phyloP scores from a whole-genome alignment of 306 rosid genomes.

The Sphenostylis stenocarpa region DNA sequence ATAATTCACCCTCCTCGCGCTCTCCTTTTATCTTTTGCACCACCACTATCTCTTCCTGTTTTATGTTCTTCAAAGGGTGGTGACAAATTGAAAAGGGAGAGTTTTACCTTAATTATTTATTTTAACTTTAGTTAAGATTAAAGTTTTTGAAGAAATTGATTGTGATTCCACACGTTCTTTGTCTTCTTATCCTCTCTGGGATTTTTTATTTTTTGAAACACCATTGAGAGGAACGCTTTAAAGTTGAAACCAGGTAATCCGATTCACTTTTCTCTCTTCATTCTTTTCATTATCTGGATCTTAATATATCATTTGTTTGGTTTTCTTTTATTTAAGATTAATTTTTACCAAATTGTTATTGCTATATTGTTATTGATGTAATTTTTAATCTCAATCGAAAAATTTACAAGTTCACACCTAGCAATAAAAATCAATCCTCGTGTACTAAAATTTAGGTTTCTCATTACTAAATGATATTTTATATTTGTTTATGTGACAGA shows the following conservation, averaged over 20 bases:
- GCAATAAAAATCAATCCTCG: too few species aligned
- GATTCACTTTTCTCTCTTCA: neutral
- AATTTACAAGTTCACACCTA: too few species aligned
- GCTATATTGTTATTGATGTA: too few species aligned
- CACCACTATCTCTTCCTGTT: neutral
- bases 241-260: slow-evolving; percentile 26
- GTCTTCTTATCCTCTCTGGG: neutral
- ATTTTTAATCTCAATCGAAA: too few species aligned
- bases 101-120: neutral
- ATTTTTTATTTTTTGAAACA: neutral
- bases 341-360: too few species aligned
- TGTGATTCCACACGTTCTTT: neutral
- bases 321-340: neutral
- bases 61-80: neutral
- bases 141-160: neutral
- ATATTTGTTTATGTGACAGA: slow-evolving; percentile 34
- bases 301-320: neutral
- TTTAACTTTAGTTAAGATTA: neutral
- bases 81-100: neutral
- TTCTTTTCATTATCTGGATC: neutral
- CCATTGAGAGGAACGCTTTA: neutral
- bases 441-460: too few species aligned
- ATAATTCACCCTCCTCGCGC: neutral
- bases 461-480: neutral
- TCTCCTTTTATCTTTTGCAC: slow-evolving; percentile 18